These are phyloP conservation scores for Capronia coronata DNA, from an alignment of 2,329 filamentous ascomycete species.

Conservation along the genomic window DNA sequence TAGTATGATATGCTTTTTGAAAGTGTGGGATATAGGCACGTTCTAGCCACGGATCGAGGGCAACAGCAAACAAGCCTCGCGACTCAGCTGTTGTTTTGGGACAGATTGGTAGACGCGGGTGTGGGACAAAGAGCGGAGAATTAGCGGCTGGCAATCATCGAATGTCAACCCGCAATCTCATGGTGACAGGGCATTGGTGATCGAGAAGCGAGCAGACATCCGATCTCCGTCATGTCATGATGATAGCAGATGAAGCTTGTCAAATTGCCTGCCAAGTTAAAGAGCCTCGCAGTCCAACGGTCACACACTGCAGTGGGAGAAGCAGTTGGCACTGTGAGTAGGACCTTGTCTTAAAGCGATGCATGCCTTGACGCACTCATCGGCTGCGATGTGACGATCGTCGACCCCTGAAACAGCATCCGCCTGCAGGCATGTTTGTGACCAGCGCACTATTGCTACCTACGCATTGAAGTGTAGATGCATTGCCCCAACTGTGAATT, in stretches of 20 bases:
- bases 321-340: neutral
- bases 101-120: slow-evolving; percentile 3
- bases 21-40: no score
- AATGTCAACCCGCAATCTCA: slow-evolving; percentile 4
- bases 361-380: no score
- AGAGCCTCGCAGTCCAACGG: neutral
- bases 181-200: slow-evolving; percentile 3
- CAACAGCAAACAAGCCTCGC: neutral
- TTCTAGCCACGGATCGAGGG: neutral
- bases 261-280: neutral
- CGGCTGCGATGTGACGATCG: no score
- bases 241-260: neutral
- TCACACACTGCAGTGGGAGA: neutral
- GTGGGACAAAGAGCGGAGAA: slow-evolving; percentile 2
- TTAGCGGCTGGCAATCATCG: slow-evolving; percentile 3
- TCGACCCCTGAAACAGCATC: no score
- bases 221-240: neutral
- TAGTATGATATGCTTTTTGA: no score
- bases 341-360: neutral
- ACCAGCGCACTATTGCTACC: no score
- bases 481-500: no score
- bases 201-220: neutral
- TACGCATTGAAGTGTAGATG: no score
- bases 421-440: no score
- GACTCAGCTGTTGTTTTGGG: neutral